Evolutionary conservation across 2,329 filamentous ascomycete genomes (phyloP), one percentile per base, ranked within the genome.

Genomic region (Xylariaceae sp.): DNA sequence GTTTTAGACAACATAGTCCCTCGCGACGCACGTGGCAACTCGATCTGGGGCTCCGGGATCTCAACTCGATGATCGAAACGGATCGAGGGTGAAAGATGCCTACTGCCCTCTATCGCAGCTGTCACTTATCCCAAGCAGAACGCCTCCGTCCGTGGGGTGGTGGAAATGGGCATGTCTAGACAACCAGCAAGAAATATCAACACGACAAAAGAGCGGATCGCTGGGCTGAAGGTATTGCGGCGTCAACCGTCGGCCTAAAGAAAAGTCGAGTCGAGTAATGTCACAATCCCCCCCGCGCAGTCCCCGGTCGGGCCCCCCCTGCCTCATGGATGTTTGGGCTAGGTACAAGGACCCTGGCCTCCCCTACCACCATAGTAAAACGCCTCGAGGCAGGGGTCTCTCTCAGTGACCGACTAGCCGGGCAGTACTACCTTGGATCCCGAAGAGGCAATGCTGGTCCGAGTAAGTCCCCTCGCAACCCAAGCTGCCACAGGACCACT

Each of bases 131-230:
- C 68, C 69, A 70, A 70, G 65, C 67, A 63, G 70, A 68, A 64
- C 63, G 64, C 65, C 64, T 63, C 63, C 56, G 61, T 57, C 65
- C 65, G 66, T 69, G 67, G 66, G 67, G 67, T 4, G 23, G 23
- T 30, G 23, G 23, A 30, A 30, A 30, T 30, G 23, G 23, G 23
- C 23, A 30, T 30, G 23, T 30, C 23, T 30, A 30, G 23, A 30
- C 23, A 30, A 30, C 23, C 4, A 30, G 23, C 23, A 30, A 30
- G 17, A 30, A 30, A 76, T 67, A 74, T 75, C 67, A 72, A 72
- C 72, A 73, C 75, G 77, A 76, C 77, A 76, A 77, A 75, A 73
- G 75, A 77, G 75, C 64, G 59, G 60, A 63, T 57, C 61, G 69
- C 67, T 70, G 71, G 69, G 69, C 70, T 70, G 68, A 71, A 69